phyloP scores from a whole-genome alignment of 371 early-diverging fungal species.

The Apophysomyces ossiformis region DNA sequence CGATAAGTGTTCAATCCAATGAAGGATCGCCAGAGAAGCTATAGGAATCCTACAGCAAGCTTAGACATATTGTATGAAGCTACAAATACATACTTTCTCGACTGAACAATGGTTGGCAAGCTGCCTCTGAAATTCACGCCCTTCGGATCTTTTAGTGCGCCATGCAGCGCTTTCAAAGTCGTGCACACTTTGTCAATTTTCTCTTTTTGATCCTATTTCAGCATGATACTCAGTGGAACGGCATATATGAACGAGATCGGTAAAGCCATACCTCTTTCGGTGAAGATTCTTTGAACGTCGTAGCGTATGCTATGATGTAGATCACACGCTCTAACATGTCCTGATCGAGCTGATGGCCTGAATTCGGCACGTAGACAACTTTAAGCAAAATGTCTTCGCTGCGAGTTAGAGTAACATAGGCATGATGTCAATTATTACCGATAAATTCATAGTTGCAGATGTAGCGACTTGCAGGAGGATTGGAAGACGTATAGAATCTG shows the following conservation, averaged over 20 bases:
- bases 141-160: constrained; percentile 25
- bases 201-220: constrained; percentile 22
- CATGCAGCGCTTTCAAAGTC: constrained; percentile 23
- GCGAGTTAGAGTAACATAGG: background rate
- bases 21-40: constrained; percentile 58
- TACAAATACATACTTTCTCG: constrained; percentile 25
- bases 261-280: constrained; percentile 21
- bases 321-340: constrained; percentile 65
- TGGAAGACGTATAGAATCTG: constrained; percentile 43
- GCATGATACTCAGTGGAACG: background rate
- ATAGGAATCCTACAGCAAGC: constrained; percentile 46
- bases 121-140: constrained; percentile 33
- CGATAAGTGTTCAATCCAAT: constrained; percentile 69
- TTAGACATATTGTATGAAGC: background rate
- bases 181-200: constrained; percentile 19
- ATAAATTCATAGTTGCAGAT: constrained; percentile 66
- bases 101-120: constrained; percentile 30
- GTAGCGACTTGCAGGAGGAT: constrained; percentile 53
- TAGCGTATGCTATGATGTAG: constrained; percentile 65
- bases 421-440: constrained; percentile 33
- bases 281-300: constrained; percentile 48
- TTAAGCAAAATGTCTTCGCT: constrained; percentile 50
- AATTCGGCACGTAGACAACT: constrained; percentile 53
- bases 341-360: constrained; percentile 41
- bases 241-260: background rate